Percentiles rank a stretch among this genome's conserved stretches.
These are phyloP conservation scores for Exophiala dermatitidis DNA, from an alignment of 2,329 filamentous ascomycete genomes.

Conservation along the genomic window DNA sequence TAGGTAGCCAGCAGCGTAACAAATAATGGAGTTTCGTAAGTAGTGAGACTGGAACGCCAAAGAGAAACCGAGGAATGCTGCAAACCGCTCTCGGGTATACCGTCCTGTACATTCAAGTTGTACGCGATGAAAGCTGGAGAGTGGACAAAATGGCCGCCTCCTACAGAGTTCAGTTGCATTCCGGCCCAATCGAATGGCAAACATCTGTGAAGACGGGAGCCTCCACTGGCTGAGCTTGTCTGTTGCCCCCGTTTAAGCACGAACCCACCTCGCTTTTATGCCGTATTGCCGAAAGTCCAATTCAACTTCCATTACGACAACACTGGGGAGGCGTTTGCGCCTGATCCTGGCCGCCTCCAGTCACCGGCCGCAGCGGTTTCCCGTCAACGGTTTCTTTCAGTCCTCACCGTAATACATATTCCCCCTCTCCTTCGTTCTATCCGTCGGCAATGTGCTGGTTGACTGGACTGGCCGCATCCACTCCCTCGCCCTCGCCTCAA, in stretches of 20 bases:
- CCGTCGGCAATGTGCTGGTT: slow-evolving; percentile 7
- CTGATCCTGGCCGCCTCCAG: slow-evolving; percentile 11
- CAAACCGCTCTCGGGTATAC: no score
- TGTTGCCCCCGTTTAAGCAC: background rate
- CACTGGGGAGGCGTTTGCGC: slow-evolving; percentile 12
- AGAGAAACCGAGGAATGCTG: no score
- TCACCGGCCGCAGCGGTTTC: slow-evolving; percentile 6
- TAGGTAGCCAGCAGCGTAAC: no score
- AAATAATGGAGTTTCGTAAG: no score
- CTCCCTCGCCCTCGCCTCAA: background rate
- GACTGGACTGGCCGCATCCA: background rate
- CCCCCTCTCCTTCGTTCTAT: slow-evolving; percentile 6
- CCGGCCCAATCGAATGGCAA: no score
- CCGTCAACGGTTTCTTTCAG: slow-evolving; percentile 12
- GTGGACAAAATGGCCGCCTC: no score
- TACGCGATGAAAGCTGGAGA: no score
- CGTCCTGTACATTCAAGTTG: no score
- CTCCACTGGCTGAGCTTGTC: no score
- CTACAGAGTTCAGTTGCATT: no score
- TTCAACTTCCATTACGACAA: slow-evolving; percentile 14
- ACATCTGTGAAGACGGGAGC: no score
- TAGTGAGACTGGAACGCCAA: no score
- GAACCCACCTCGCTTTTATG: slow-evolving; percentile 5
- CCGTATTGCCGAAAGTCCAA: slow-evolving; percentile 13
- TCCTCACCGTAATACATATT: slow-evolving; percentile 6